Conservation (phyloP, 2,329 filamentous ascomycete genomes). For the Knoxdaviesia capensis region DNA sequence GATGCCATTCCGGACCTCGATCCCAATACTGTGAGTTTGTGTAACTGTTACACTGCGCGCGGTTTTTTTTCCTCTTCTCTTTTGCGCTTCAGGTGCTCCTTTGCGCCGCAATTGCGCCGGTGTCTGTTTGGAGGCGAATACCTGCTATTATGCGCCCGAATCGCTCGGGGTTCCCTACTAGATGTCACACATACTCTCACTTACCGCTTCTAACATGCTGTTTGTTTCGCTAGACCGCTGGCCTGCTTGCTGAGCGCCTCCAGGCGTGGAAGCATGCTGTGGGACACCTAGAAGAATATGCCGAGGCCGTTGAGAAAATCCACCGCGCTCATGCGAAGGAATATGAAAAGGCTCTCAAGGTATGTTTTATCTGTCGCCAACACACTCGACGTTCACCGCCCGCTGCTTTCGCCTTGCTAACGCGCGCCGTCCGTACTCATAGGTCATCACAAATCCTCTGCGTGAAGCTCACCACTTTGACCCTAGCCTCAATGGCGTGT, state of each 20-base stretch:
- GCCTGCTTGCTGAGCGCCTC: constrained; percentile 67
- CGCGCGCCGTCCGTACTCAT: background rate
- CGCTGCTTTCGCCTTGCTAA: constrained; percentile 1
- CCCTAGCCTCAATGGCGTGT: constrained; percentile 67
- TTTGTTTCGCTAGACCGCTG: constrained; percentile 36
- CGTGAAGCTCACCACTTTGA: constrained; percentile 89
- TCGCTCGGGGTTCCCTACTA: background rate
- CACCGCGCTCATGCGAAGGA: constrained; percentile 77
- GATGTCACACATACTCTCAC: constrained; percentile 1
- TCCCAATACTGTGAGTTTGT: constrained; percentile 31
- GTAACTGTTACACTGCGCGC: background rate
- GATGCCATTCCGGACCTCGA: constrained; percentile 38
- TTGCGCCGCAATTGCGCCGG: too few relatives aligned
- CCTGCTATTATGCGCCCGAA: too few relatives aligned
- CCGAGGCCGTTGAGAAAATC: constrained; percentile 66
- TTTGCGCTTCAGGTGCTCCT: too few relatives aligned
- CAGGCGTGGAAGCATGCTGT: constrained; percentile 94
- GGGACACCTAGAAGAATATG: constrained; percentile 78
- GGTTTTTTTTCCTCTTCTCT: background rate
- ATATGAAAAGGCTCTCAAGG: constrained; percentile 87
- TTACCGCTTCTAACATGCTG: background rate
- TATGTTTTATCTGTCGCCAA: constrained; percentile 12
- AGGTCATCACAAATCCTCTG: constrained; percentile 72
- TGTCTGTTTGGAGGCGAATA: too few relatives aligned
- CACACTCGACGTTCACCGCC: background rate